Conservation (phyloP, 177 flowering plant species). For the Vitis hybrid region DNA sequence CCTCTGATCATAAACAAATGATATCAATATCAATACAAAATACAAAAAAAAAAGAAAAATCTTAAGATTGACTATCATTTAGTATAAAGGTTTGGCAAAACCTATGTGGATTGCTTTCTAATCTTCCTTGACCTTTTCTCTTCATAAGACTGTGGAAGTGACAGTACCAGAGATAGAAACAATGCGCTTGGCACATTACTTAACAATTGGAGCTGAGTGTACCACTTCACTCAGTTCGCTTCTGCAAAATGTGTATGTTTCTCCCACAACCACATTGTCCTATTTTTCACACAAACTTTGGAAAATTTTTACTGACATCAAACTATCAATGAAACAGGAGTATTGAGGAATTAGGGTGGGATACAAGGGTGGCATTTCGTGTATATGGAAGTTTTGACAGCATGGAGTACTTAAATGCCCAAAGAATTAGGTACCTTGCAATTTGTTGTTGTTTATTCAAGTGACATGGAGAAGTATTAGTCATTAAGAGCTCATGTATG, state of each 20-base stretch:
- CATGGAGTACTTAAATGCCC: slow-evolving; percentile 87
- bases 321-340: slow-evolving; percentile 33
- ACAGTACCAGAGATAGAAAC: slow-evolving; percentile 88
- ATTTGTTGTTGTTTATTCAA: background rate
- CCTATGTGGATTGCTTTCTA: slow-evolving; percentile 20
- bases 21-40: background rate
- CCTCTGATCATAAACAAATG: background rate
- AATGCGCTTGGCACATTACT: slow-evolving; percentile 89
- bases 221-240: slow-evolving; percentile 44
- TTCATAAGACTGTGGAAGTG: slow-evolving; percentile 68
- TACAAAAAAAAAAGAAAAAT: background rate
- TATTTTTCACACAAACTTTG: background rate
- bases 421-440: slow-evolving; percentile 63
- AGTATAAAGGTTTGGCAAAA: background rate
- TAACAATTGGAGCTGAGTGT: slow-evolving; percentile 85
- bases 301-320: slow-evolving; percentile 22
- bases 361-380: slow-evolving; percentile 72
- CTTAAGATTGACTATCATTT: background rate
- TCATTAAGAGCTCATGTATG: too few species aligned
- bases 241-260: slow-evolving; percentile 61
- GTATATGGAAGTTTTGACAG: slow-evolving; percentile 70
- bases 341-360: slow-evolving; percentile 72
- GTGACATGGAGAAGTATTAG: too few species aligned
- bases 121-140: slow-evolving; percentile 18
- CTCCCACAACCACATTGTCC: slow-evolving; percentile 5